These are phyloP conservation scores for Globisporangium orthogonon DNA, from an alignment of 352 stramenopile genomes.

Conservation along the genomic window DNA sequence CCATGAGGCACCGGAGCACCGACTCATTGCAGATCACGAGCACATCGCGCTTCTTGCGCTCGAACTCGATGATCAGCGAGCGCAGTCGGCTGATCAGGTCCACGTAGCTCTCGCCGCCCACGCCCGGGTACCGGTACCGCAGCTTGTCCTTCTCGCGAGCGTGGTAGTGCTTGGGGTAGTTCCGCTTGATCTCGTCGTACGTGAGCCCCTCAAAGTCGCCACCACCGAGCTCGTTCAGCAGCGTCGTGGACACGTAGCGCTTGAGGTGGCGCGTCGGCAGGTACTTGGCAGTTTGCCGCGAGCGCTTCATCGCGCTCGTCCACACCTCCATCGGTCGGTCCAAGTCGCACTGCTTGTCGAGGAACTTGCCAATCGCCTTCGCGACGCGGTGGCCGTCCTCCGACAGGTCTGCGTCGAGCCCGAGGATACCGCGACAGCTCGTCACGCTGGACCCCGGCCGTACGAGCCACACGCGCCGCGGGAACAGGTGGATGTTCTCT, in stretches of 20 bases:
- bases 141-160: conserved; percentile 88
- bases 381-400: conserved; percentile 75
- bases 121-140: conserved; percentile 85
- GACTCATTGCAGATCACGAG: conserved; percentile 83
- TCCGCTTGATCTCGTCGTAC: conserved; percentile 73
- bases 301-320: conserved; percentile 80
- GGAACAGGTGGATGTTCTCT: conserved; percentile 90
- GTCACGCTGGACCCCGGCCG: conserved; percentile 79
- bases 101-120: conserved; percentile 91
- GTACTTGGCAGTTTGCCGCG: conserved; percentile 67
- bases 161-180: conserved; percentile 86
- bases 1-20: conserved; percentile 69
- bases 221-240: conserved; percentile 90
- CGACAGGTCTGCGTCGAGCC: conserved; percentile 79
- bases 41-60: conserved; percentile 85
- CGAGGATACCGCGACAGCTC: conserved; percentile 68
- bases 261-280: conserved; percentile 57
- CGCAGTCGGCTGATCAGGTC: conserved; percentile 90
- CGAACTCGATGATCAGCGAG: conserved; percentile 91
- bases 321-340: conserved; percentile 69
- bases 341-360: conserved; percentile 65
- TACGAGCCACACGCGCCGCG: conserved; percentile 88
- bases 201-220: conserved; percentile 89
- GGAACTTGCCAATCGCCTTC: conserved; percentile 76
- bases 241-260: conserved; percentile 78